phyloP scores from a whole-genome alignment of 768 basidiomycete species.

The Pleurotus salmoneostramineus region DNA sequence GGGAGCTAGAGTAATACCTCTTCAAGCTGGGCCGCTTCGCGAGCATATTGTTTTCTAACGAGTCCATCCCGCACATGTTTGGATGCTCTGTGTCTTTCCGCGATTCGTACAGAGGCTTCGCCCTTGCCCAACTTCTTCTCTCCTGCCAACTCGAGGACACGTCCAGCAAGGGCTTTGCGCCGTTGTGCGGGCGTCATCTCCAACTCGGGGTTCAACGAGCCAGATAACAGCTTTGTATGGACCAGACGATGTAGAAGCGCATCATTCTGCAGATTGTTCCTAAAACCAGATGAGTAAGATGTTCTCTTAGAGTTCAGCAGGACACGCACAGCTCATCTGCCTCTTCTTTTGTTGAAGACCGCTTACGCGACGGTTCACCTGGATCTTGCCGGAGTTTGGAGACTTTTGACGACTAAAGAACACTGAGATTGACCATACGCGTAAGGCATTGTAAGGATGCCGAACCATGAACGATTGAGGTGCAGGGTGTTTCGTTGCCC shows the following conservation, averaged over 20 bases:
- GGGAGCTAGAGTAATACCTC: slow-evolving; percentile 45
- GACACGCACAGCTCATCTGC: slow-evolving; percentile 57
- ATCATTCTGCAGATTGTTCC: slow-evolving; percentile 76
- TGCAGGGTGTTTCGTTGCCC: slow-evolving; percentile 36
- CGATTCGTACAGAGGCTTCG: slow-evolving; percentile 53
- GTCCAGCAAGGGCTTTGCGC: slow-evolving; percentile 72
- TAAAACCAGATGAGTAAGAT: no score
- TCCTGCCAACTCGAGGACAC: slow-evolving; percentile 70
- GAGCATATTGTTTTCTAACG: slow-evolving; percentile 53
- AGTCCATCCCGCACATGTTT: slow-evolving; percentile 74
- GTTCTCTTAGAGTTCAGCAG: no score
- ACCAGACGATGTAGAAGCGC: slow-evolving; percentile 73
- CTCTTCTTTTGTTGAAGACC: slow-evolving; percentile 32
- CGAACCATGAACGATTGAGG: slow-evolving; percentile 73
- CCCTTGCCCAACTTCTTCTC: slow-evolving; percentile 72
- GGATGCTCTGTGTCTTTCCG: slow-evolving; percentile 66
- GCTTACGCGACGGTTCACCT: slow-evolving; percentile 12
- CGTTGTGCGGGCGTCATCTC: slow-evolving; percentile 62
- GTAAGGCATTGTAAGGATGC: slow-evolving; percentile 6
- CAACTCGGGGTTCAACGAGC: slow-evolving; percentile 61
- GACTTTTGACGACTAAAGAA: slow-evolving; percentile 70
- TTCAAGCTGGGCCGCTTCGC: slow-evolving; percentile 51
- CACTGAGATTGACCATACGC: neutral
- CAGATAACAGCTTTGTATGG: slow-evolving; percentile 76
- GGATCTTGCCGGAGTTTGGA: slow-evolving; percentile 47